Evolutionary conservation across 306 rosid species (phyloP).

Genomic region (Rosa chinensis): DNA sequence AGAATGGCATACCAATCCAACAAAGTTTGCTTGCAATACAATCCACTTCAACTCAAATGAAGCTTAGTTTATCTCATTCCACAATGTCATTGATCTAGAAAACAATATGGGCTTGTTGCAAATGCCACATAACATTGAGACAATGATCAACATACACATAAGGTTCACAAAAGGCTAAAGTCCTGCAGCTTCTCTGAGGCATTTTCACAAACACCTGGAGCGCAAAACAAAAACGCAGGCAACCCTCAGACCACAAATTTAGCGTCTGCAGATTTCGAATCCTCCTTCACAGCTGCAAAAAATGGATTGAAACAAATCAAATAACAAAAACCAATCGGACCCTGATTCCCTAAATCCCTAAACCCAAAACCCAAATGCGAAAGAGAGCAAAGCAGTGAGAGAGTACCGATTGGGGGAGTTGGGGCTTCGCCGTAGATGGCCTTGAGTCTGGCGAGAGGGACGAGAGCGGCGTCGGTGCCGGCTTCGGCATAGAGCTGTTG

Average conservation of each 20-base stretch:
- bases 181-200: neutral
- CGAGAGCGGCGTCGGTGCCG: constrained; percentile 37
- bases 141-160: neutral
- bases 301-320: neutral
- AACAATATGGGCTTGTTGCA: neutral
- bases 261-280: constrained; percentile 32
- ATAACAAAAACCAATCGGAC: neutral
- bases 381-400: constrained; percentile 2
- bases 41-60: neutral
- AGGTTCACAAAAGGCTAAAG: neutral
- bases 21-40: neutral
- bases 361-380: neutral
- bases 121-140: neutral
- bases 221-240: neutral
- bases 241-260: constrained; percentile 40
- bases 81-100: neutral
- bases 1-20: neutral
- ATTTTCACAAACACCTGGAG: neutral
- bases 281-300: constrained; percentile 38
- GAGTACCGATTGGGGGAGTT: constrained; percentile 48
- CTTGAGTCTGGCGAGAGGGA: constrained; percentile 62
- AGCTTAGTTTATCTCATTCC: neutral
- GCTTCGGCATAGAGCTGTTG: constrained; percentile 76
- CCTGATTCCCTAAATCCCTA: neutral
- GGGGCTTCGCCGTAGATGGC: constrained; percentile 73